A percentile compares a stretch with the other conserved stretches of the same genome.
Conservation (phyloP, 306 rosid species). For the Senna siamea region DNA sequence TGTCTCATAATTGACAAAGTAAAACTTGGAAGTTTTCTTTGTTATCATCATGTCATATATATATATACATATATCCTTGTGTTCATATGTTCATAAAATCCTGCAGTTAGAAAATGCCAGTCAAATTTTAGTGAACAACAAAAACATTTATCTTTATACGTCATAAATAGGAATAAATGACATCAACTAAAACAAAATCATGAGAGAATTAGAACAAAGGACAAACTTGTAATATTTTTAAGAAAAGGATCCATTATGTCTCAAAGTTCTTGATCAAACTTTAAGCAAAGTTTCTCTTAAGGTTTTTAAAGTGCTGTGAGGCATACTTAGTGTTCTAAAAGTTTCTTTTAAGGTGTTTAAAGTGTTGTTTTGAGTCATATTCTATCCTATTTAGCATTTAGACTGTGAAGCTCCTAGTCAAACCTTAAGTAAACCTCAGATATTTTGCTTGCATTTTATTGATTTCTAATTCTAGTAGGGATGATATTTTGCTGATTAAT, state of each 20-base stretch:
- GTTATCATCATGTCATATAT: neutral
- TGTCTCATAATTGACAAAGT: slow-evolving; percentile 36
- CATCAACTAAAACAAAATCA: slow-evolving; percentile 22
- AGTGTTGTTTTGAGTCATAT: no score
- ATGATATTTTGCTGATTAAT: no score
- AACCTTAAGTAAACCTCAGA: no score
- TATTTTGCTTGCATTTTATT: no score
- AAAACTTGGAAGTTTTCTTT: slow-evolving; percentile 39
- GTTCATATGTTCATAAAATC: slow-evolving; percentile 23
- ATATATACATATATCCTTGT: neutral
- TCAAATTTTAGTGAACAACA: slow-evolving; percentile 42
- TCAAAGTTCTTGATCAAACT: no score
- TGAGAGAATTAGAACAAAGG: neutral
- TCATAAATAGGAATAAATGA: slow-evolving; percentile 9
- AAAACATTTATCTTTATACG: slow-evolving; percentile 2
- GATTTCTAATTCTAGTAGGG: no score
- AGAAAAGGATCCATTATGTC: neutral
- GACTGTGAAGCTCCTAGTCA: no score
- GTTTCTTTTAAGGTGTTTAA: no score
- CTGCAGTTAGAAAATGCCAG: slow-evolving; percentile 53
- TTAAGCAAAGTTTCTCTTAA: no score
- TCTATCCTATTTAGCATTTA: no score
- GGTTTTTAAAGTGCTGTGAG: no score
- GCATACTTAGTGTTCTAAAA: no score
- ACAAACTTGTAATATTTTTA: neutral